A percentile compares a stretch with the other conserved stretches of the same genome.
These are phyloP conservation scores for Pisolithus microcarpus DNA, from an alignment of 768 basidiomycete species.

Conservation along the genomic window DNA sequence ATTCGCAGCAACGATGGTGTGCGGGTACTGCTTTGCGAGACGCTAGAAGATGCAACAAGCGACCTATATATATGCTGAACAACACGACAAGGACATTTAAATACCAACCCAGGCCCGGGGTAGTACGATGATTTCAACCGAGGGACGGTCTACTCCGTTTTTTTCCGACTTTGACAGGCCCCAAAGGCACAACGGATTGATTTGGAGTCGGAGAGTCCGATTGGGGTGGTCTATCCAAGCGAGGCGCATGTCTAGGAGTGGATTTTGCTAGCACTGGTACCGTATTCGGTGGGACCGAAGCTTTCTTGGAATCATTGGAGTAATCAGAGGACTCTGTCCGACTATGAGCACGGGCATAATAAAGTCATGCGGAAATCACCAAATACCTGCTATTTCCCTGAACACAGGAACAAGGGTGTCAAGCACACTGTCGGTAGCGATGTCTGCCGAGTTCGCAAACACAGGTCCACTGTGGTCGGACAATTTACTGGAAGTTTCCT, in stretches of 20 bases:
- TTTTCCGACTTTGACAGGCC: constrained; percentile 19
- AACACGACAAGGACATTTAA: constrained; percentile 11
- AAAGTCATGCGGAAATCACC: background rate
- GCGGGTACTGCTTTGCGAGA: constrained; percentile 19
- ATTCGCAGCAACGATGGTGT: constrained; percentile 17
- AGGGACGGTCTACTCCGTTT: constrained; percentile 29
- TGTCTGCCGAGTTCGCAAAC: constrained; percentile 19
- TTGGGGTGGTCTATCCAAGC: constrained; percentile 14
- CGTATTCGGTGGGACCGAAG: constrained; percentile 5
- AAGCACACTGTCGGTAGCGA: constrained; percentile 52
- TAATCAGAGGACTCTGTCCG: constrained; percentile 18
- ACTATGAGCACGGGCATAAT: constrained; percentile 5
- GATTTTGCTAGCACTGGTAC: constrained; percentile 12
- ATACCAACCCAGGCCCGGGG: constrained; percentile 10
- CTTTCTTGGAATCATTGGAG: constrained; percentile 12
- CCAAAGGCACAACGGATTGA: constrained; percentile 8
- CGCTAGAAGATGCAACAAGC: constrained; percentile 19
- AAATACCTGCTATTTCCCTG: constrained; percentile 41
- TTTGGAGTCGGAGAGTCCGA: constrained; percentile 10
- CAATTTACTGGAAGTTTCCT: constrained; percentile 40
- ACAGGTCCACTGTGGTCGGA: constrained; percentile 28
- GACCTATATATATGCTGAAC: constrained; percentile 23
- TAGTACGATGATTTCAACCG: constrained; percentile 16
- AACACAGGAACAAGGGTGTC: constrained; percentile 57
- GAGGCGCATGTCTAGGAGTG: constrained; percentile 9